Evolutionary conservation across 257 asterid species (phyloP).

Genomic region (Mitragyna speciosa): DNA sequence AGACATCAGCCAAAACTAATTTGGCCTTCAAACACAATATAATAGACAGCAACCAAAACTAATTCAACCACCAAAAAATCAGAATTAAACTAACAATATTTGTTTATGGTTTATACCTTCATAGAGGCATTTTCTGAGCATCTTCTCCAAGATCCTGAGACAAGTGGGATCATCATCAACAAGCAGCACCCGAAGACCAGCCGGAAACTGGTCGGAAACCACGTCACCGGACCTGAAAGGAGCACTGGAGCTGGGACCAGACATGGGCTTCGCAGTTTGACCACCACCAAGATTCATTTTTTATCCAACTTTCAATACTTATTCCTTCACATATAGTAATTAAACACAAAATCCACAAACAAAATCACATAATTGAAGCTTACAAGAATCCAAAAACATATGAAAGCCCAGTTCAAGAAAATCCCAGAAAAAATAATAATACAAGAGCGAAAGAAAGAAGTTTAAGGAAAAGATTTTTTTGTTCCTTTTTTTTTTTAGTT

Average conservation of each 20-base stretch:
- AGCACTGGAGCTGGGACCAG: slow-evolving; percentile 44
- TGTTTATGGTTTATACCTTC: slow-evolving; percentile 46
- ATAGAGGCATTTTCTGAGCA: slow-evolving; percentile 73
- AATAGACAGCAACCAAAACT: not conserved
- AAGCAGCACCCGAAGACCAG: slow-evolving; percentile 81
- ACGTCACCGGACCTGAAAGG: slow-evolving; percentile 65
- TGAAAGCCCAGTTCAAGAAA: not conserved
- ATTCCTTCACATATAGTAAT: slow-evolving; percentile 10
- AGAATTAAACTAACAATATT: not conserved
- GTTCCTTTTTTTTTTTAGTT: too few species aligned
- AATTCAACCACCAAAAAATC: not conserved
- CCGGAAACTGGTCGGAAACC: slow-evolving; percentile 79
- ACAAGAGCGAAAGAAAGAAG: not conserved
- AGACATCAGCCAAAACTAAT: not conserved
- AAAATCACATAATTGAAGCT: slow-evolving; percentile 14
- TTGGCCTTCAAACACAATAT: not conserved
- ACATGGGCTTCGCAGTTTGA: slow-evolving; percentile 43
- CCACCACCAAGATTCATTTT: slow-evolving; percentile 62
- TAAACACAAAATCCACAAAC: slow-evolving; percentile 31
- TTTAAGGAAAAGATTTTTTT: slow-evolving; percentile 18
- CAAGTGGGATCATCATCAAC: slow-evolving; percentile 98
- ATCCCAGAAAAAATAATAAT: not conserved
- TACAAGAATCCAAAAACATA: not conserved
- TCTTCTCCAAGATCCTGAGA: slow-evolving; percentile 84
- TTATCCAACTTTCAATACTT: slow-evolving; percentile 27